These are phyloP conservation scores for Meira miltonrushii DNA, from an alignment of 1,284 basidiomycete species.

Conservation along the genomic window DNA sequence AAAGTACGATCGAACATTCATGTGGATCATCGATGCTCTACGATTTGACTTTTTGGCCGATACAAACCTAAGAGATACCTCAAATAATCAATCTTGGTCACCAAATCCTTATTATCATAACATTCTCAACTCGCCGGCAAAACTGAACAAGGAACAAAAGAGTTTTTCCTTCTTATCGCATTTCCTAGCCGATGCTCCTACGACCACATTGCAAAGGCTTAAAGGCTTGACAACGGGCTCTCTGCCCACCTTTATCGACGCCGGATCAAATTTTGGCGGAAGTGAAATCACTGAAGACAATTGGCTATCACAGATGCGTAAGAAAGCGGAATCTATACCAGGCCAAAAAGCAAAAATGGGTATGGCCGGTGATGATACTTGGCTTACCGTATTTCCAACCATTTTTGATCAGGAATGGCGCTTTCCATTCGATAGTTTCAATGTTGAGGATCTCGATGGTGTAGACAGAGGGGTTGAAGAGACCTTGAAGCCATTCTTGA, in stretches of 20 bases:
- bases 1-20: conserved; percentile 60
- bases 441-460: conserved; percentile 94
- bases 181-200: conserved; percentile 87
- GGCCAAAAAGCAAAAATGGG: neutral
- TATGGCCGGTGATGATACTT: conserved; percentile 54
- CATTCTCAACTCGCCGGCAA: conserved; percentile 70
- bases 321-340: conserved; percentile 17
- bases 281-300: conserved; percentile 74
- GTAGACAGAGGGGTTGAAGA: conserved; percentile 84
- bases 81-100: conserved; percentile 10
- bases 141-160: conserved; percentile 55
- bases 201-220: conserved; percentile 87
- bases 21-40: conserved; percentile 86
- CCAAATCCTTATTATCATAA: conserved; percentile 67
- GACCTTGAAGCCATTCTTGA: conserved; percentile 75
- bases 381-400: conserved; percentile 80
- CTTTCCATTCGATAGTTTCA: conserved; percentile 90
- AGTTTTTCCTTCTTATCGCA: conserved; percentile 76
- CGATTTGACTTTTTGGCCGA: conserved; percentile 90
- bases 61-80: conserved; percentile 55
- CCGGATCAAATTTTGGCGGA: conserved; percentile 83
- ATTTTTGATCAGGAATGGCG: conserved; percentile 67
- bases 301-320: conserved; percentile 56
- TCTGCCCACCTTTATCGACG: conserved; percentile 89
- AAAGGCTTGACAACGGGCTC: conserved; percentile 94